phyloP scores from a whole-genome alignment of 2,329 filamentous ascomycete genomes.

The Aspergillus melleus region DNA sequence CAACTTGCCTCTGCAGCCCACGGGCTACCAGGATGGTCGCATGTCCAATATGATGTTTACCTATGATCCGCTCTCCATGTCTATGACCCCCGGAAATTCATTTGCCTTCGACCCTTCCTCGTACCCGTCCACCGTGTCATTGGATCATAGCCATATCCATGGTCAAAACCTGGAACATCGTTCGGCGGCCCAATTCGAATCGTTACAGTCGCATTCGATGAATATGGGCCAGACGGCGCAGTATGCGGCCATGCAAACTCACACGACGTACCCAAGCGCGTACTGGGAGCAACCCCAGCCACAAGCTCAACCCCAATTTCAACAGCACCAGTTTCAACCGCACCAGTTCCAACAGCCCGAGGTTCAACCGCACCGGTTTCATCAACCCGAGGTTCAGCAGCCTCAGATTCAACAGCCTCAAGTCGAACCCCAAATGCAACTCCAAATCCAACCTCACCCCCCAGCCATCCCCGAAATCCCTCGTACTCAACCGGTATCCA shows the following conservation, averaged over 20 bases:
- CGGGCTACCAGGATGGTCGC: slow-evolving; percentile 17
- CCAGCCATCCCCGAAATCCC: neutral
- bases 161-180: slow-evolving; percentile 6
- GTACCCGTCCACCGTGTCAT: slow-evolving; percentile 21
- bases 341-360: neutral
- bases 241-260: slow-evolving; percentile 12
- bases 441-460: neutral
- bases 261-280: slow-evolving; percentile 2
- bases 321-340: too few relatives aligned
- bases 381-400: too few relatives aligned
- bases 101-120: slow-evolving; percentile 26
- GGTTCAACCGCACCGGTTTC: too few relatives aligned
- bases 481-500: neutral
- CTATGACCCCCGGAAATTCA: slow-evolving; percentile 17
- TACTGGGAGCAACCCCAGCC: slow-evolving; percentile 9
- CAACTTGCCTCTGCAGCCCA: slow-evolving; percentile 12
- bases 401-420: neutral
- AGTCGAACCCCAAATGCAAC: neutral
- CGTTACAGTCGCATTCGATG: slow-evolving; percentile 12
- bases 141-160: slow-evolving; percentile 9
- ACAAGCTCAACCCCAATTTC: neutral
- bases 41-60: slow-evolving; percentile 26
- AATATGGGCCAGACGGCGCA: slow-evolving; percentile 7
- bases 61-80: slow-evolving; percentile 27
- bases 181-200: slow-evolving; percentile 1